Evolutionary conservation across 164 flowering plant species (phyloP), one percentile per base, ranked within the genome.

Genomic region (Annona cherimola): DNA sequence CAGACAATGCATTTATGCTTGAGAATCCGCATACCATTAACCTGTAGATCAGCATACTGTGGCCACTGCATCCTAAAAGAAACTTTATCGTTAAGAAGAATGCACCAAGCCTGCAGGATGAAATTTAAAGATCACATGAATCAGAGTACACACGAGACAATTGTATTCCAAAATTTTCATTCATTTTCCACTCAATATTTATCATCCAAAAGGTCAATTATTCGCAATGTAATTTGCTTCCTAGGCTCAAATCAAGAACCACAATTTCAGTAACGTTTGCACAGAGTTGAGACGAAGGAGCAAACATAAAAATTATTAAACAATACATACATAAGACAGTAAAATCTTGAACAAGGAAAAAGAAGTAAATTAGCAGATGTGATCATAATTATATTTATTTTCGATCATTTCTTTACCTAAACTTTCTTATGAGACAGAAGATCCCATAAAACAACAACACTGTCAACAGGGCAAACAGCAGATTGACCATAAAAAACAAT

Each of bases 11-110:
- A 26, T 26, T 26, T 26, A 26, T 26, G 35, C 35, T 26, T 26
- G 40, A n/a, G 11, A 61, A 61, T 40, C 64, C 3, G 9, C 64
- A 76, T 89, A 96, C 99, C 99, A 84, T 96, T 96, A 75, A 96
- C 86, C 79, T 89, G 96, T 61, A 96, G 83, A 70, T 92, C 97
- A 42, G 97, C 84, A 78, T 86, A 89, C 45, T 89, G 99, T 44
- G 97, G 99, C 99, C 99, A 96, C 71, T 96, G 99, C 97, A 96
- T 93, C 85, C 99, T 87, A 72, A 85, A 91, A 42, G 86, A 74
- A 67, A 96, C 98, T 80, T 91, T 93, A 83, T 96, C 99, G 75
- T 93, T 96, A 63, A 96, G 83, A 82, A 96, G 99, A 84, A 96
- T 89, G 74, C 98, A 93, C 99, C 99, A 96, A 35, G 90, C 99